phyloP scores from a whole-genome alignment of 2,329 filamentous ascomycete genomes.

The Podosphaera xanthii region DNA sequence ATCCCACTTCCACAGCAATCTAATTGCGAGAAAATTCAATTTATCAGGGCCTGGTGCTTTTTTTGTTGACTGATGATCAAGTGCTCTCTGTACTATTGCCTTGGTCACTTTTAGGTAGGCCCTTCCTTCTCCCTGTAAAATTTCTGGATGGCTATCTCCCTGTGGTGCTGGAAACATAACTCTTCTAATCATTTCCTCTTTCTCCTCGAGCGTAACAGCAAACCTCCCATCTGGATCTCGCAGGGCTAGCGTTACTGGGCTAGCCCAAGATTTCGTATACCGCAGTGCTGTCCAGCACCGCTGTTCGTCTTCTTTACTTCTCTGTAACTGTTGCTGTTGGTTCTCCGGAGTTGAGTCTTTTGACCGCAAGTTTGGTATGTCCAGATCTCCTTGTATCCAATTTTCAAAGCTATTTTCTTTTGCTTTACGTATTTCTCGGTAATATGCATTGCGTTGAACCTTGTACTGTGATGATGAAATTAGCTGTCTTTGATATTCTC shows the following conservation, averaged over 20 bases:
- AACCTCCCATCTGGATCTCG: neutral
- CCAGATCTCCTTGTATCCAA: too few species aligned
- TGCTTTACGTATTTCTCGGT: neutral
- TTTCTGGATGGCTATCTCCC: too few species aligned
- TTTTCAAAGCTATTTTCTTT: too few species aligned
- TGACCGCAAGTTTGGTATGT: too few species aligned
- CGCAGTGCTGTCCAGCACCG: neutral
- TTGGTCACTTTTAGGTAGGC: neutral
- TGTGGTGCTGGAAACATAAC: neutral
- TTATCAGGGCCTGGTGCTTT: neutral
- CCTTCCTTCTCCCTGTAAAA: neutral
- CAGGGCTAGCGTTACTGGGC: neutral
- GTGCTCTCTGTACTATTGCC: neutral
- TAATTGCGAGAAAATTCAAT: neutral
- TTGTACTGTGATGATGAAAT: neutral
- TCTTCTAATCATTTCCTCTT: constrained; percentile 1
- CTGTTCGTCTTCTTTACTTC: neutral
- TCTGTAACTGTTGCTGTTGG: too few species aligned
- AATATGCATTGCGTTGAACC: neutral
- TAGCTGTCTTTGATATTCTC: neutral
- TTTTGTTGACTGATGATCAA: neutral
- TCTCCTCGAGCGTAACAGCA: neutral
- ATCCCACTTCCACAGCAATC: neutral
- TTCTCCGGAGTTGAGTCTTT: too few species aligned
- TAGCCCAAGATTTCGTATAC: neutral